Evolutionary conservation across 2,329 filamentous ascomycete species (phyloP).

Genomic region (Diaporthe citriasiana): DNA sequence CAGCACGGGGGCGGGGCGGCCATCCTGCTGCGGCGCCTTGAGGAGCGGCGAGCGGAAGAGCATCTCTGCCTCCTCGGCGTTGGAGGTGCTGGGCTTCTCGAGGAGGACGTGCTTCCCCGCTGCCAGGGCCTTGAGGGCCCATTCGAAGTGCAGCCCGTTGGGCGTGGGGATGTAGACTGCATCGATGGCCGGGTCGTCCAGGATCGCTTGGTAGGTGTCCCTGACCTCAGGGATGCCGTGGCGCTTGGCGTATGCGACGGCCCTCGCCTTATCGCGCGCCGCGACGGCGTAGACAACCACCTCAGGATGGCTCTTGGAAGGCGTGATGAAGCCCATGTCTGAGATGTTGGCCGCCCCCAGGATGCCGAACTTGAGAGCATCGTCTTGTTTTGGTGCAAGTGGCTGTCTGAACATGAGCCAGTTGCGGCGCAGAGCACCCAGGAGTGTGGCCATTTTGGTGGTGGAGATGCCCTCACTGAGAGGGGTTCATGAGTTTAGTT

Average conservation of each 20-base stretch:
- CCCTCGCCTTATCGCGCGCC: conserved; percentile 62
- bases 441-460: conserved; percentile 29
- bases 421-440: conserved; percentile 43
- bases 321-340: conserved; percentile 59
- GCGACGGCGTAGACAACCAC: conserved; percentile 67
- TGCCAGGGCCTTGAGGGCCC: conserved; percentile 61
- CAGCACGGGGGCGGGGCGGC: conserved; percentile 56
- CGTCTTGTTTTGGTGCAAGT: conserved; percentile 34
- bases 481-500: background rate
- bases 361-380: conserved; percentile 56
- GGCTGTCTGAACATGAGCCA: conserved; percentile 40
- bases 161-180: conserved; percentile 67
- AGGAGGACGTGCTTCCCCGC: conserved; percentile 69
- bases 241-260: conserved; percentile 64
- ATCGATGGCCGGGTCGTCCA: conserved; percentile 60
- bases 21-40: no score
- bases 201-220: conserved; percentile 61
- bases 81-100: conserved; percentile 66
- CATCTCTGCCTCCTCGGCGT: conserved; percentile 57
- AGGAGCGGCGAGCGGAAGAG: conserved; percentile 59
- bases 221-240: conserved; percentile 65
- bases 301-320: conserved; percentile 66
- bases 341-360: conserved; percentile 58
- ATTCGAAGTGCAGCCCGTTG: conserved; percentile 59
- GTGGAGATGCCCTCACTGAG: no score